These are phyloP conservation scores for Botryotinia narcissicola DNA, from an alignment of 2,329 filamentous ascomycete genomes.

Conservation along the genomic window DNA sequence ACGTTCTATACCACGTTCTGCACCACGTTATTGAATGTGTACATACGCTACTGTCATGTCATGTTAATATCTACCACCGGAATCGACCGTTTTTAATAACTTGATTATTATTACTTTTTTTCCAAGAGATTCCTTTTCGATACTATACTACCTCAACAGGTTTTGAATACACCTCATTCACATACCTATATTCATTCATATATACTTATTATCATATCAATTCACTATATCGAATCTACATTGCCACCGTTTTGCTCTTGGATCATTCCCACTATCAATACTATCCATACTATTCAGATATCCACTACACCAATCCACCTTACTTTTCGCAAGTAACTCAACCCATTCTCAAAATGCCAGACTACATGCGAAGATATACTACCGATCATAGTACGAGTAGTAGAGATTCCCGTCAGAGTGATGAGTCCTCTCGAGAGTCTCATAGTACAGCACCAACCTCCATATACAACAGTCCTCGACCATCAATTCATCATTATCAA, in stretches of 20 bases:
- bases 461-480: conserved; percentile 42
- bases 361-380: conserved; percentile 31
- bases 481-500: conserved; percentile 29
- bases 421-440: conserved; percentile 46
- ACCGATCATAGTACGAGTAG: conserved; percentile 39
- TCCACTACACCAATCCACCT: not conserved
- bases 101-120: conserved; percentile 18
- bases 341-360: conserved; percentile 28
- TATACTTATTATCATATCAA: not conserved
- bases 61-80: conserved; percentile 28
- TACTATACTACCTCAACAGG: conserved; percentile 1
- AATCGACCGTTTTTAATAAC: conserved; percentile 20
- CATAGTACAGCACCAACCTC: conserved; percentile 50
- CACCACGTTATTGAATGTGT: conserved; percentile 19
- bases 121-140: conserved; percentile 17
- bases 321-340: conserved; percentile 4
- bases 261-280: not conserved
- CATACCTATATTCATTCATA: not conserved
- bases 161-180: conserved; percentile 10
- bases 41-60: conserved; percentile 2
- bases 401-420: conserved; percentile 44
- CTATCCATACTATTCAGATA: not conserved
- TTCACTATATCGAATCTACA: not conserved
- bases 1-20: conserved; percentile 25
- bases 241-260: not conserved